Conservation (phyloP, 2,329 filamentous ascomycete genomes). For the Fusarium sp. region DNA sequence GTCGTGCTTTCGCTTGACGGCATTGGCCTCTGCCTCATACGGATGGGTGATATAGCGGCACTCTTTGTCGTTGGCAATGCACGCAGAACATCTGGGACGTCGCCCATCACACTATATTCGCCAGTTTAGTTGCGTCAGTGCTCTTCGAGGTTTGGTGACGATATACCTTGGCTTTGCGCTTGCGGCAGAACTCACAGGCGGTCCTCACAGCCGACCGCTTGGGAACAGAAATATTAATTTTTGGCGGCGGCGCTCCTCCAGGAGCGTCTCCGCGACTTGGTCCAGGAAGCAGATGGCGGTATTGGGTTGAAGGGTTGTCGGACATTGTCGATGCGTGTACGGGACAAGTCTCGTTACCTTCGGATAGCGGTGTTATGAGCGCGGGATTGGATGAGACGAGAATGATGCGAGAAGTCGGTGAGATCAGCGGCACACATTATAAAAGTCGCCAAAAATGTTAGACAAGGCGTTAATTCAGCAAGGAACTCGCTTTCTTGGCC, state of each 20-base stretch:
- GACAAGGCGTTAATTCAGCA: too few relatives aligned
- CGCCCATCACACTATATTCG: slow-evolving; percentile 26
- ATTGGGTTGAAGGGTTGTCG: slow-evolving; percentile 2
- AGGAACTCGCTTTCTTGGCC: background rate
- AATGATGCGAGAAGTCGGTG: slow-evolving; percentile 2
- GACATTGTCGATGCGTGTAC: slow-evolving; percentile 3
- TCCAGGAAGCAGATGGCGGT: slow-evolving; percentile 22
- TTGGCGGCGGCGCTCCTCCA: slow-evolving; percentile 4
- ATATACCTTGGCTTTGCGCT: slow-evolving; percentile 35
- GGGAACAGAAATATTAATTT: slow-evolving; percentile 30
- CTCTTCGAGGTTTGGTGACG: background rate
- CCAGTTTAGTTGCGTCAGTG: slow-evolving; percentile 5
- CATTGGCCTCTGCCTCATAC: slow-evolving; percentile 22
- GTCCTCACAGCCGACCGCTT: slow-evolving; percentile 30
- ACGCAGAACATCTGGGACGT: slow-evolving; percentile 32
- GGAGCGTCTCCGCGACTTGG: slow-evolving; percentile 8
- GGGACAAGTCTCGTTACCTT: too few relatives aligned
- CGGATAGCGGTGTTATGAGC: too few relatives aligned
- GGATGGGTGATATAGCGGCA: slow-evolving; percentile 26
- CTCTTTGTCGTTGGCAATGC: slow-evolving; percentile 15
- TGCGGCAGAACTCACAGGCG: slow-evolving; percentile 35
- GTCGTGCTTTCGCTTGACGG: slow-evolving; percentile 29
- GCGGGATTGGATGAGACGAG: background rate
- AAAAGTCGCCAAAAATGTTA: too few relatives aligned
- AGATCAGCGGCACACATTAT: slow-evolving; percentile 3